Conservation (phyloP, 2,329 filamentous ascomycete species). For the Venturia pyrina region DNA sequence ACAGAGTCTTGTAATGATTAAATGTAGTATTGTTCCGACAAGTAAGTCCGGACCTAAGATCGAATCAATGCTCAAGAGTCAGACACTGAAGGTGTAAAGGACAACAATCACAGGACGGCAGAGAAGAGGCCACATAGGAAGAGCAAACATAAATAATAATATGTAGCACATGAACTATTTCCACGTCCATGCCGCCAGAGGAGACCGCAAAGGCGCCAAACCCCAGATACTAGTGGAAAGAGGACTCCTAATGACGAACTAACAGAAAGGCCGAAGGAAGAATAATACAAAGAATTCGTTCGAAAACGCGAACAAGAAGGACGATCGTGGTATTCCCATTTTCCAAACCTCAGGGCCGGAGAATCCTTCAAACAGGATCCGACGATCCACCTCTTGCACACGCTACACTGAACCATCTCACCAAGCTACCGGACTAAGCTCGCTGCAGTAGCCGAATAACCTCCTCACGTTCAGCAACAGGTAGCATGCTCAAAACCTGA, state of each 20-base stretch:
- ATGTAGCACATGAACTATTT: background rate
- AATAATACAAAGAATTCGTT: background rate
- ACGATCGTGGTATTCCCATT: background rate
- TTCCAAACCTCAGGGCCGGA: slow-evolving; percentile 1
- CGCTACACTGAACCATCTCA: background rate
- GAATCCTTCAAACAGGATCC: background rate
- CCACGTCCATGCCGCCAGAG: background rate
- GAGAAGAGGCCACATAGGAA: background rate
- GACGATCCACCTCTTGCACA: background rate
- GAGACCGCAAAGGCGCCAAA: background rate
- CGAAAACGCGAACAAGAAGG: background rate
- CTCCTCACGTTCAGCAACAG: slow-evolving; percentile 78
- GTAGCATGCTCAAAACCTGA: slow-evolving; percentile 76
- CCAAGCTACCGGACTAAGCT: background rate
- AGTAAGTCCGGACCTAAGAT: too few relatives aligned
- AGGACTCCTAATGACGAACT: background rate
- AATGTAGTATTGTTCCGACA: too few relatives aligned
- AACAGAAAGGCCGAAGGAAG: background rate
- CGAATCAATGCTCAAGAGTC: too few relatives aligned
- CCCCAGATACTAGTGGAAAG: background rate
- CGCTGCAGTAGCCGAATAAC: slow-evolving; percentile 40
- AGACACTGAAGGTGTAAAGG: too few relatives aligned
- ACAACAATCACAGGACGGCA: too few relatives aligned
- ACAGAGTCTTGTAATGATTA: too few relatives aligned
- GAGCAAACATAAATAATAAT: background rate